These are phyloP conservation scores for Effrenium voratum DNA, from an alignment of 73 alveolate genomes.

Conservation along the genomic window DNA sequence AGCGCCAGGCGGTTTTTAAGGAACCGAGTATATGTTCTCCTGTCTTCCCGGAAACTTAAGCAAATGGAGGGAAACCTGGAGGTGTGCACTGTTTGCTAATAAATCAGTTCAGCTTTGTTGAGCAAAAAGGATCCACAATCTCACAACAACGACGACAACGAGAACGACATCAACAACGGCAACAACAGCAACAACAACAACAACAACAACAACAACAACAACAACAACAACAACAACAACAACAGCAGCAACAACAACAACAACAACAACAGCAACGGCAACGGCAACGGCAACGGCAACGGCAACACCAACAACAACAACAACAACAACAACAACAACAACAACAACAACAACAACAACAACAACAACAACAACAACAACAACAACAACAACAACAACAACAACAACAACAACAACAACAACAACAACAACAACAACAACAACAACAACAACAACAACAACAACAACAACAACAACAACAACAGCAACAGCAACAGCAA, in stretches of 20 bases:
- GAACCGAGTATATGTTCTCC: too few relatives aligned
- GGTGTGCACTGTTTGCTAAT: not conserved
- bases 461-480: not conserved
- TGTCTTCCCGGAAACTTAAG: too few relatives aligned
- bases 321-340: not conserved
- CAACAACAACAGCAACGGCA: not conserved
- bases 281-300: not conserved
- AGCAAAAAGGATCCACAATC: not conserved
- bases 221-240: not conserved
- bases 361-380: not conserved
- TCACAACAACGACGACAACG: not conserved
- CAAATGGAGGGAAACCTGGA: not conserved
- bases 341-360: not conserved
- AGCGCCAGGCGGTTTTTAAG: too few relatives aligned
- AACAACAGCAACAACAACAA: not conserved
- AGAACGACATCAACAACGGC: not conserved
- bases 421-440: not conserved
- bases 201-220: not conserved
- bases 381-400: not conserved
- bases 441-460: not conserved
- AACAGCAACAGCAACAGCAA: not conserved
- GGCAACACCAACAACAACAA: not conserved
- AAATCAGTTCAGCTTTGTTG: not conserved
- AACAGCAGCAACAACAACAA: not conserved
- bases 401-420: not conserved